Percentiles rank a stretch among this genome's conserved stretches.
phyloP scores from a whole-genome alignment of 1,284 basidiomycete species.

The Ustilago trichophora region DNA sequence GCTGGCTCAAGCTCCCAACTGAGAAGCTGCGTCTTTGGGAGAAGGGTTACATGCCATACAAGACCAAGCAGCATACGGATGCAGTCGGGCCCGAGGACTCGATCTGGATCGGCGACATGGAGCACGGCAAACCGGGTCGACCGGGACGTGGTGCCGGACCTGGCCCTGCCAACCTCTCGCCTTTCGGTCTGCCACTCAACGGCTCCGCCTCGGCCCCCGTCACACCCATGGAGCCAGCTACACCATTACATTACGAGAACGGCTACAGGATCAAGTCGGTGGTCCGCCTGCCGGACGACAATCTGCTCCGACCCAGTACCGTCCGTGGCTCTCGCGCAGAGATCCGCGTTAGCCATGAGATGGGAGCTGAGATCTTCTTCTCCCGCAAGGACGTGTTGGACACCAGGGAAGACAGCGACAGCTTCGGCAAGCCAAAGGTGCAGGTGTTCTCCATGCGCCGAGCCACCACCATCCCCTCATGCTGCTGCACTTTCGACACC shows the following conservation, averaged over 20 bases:
- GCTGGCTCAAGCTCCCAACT: constrained; percentile 56
- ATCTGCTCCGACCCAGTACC: constrained; percentile 59
- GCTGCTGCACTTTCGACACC: constrained; percentile 61
- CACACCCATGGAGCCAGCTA: constrained; percentile 44
- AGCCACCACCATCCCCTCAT: constrained; percentile 56
- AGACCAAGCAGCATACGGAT: constrained; percentile 50
- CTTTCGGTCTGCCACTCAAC: constrained; percentile 47
- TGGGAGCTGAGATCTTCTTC: constrained; percentile 63
- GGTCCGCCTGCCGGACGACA: constrained; percentile 62
- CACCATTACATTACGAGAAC: constrained; percentile 38
- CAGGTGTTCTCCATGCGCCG: constrained; percentile 65
- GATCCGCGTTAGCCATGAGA: constrained; percentile 62
- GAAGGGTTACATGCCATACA: constrained; percentile 62
- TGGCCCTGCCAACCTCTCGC: constrained; percentile 42
- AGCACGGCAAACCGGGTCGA: constrained; percentile 38
- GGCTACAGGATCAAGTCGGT: constrained; percentile 62
- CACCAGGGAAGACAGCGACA: constrained; percentile 51
- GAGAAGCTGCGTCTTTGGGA: constrained; percentile 65
- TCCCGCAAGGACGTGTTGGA: constrained; percentile 60
- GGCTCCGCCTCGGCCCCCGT: constrained; percentile 43
- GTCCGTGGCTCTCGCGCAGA: constrained; percentile 61
- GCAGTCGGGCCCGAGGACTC: constrained; percentile 39
- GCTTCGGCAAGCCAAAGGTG: constrained; percentile 60
- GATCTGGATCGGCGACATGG: constrained; percentile 53
- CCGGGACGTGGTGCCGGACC: constrained; percentile 43